A percentile compares a stretch with the other conserved stretches of the same genome.
Conservation (phyloP, 2,329 filamentous ascomycete species). For the Truncatella angustata region DNA sequence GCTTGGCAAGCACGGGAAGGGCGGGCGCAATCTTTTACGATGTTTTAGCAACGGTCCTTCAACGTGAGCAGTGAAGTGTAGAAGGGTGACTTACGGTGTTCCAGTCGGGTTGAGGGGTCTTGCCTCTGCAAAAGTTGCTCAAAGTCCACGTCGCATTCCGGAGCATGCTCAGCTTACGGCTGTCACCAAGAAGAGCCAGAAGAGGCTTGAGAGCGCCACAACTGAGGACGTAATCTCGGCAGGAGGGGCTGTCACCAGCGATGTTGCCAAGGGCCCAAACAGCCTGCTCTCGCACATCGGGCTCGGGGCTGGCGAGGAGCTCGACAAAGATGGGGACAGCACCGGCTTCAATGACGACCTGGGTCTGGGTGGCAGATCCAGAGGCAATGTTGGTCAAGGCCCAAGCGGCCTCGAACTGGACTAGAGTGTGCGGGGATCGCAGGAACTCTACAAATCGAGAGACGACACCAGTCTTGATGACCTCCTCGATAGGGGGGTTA, state of each 20-base stretch:
- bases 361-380: constrained; percentile 93
- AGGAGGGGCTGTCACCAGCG: constrained; percentile 95
- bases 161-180: constrained; percentile 98
- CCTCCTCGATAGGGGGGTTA: constrained; percentile 97
- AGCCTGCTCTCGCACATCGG: constrained; percentile 95
- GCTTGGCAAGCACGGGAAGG: constrained; percentile 90
- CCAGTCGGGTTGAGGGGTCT: constrained; percentile 98
- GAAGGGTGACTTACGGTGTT: constrained; percentile 66
- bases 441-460: constrained; percentile 98
- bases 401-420: constrained; percentile 99
- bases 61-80: not conserved
- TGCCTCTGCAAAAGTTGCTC: constrained; percentile 99
- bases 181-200: constrained; percentile 86
- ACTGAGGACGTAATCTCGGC: constrained; percentile 92
- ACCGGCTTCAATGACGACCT: constrained; percentile 97
- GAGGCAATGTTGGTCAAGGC: constrained; percentile 99
- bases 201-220: constrained; percentile 90
- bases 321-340: constrained; percentile 99
- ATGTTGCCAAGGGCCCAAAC: constrained; percentile 99
- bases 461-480: constrained; percentile 98
- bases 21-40: constrained; percentile 79
- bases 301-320: constrained; percentile 90
- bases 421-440: constrained; percentile 92
- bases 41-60: not conserved
- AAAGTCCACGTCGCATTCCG: constrained; percentile 98